These are phyloP conservation scores for Dinochytrium kinnereticum DNA, from an alignment of 371 early-diverging fungal genomes.

Conservation along the genomic window DNA sequence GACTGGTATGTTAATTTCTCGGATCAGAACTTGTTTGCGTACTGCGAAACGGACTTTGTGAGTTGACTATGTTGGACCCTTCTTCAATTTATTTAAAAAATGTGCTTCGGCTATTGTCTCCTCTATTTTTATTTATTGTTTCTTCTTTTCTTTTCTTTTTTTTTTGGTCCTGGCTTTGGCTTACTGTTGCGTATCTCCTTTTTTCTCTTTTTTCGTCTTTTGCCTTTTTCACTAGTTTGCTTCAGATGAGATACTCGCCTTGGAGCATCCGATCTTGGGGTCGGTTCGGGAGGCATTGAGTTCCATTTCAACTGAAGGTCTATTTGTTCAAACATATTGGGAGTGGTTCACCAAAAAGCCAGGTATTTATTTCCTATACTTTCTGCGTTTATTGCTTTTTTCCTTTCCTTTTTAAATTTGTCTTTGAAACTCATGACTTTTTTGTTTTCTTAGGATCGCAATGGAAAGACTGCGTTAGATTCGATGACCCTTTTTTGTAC, in stretches of 20 bases:
- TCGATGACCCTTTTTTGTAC: conserved; percentile 24
- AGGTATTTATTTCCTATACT: neutral
- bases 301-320: conserved; percentile 11
- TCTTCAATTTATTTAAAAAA: neutral
- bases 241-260: conserved; percentile 27
- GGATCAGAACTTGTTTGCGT: conserved; percentile 19
- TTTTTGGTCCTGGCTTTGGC: too few species aligned
- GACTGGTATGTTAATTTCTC: conserved; percentile 37
- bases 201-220: too few species aligned
- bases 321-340: neutral
- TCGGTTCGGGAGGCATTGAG: conserved; percentile 19
- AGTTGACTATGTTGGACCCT: neutral
- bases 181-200: too few species aligned
- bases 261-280: conserved; percentile 31
- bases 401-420: too few species aligned
- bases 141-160: too few species aligned
- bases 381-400: too few species aligned
- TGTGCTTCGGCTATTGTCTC: too few species aligned
- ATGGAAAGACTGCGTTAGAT: conserved; percentile 1
- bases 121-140: too few species aligned
- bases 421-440: neutral
- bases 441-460: neutral
- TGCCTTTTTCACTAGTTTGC: neutral
- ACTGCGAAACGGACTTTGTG: conserved; percentile 16
- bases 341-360: neutral